These are phyloP conservation scores for Rutstroemia sydowiana DNA, from an alignment of 2,329 filamentous ascomycete genomes.

Conservation along the genomic window DNA sequence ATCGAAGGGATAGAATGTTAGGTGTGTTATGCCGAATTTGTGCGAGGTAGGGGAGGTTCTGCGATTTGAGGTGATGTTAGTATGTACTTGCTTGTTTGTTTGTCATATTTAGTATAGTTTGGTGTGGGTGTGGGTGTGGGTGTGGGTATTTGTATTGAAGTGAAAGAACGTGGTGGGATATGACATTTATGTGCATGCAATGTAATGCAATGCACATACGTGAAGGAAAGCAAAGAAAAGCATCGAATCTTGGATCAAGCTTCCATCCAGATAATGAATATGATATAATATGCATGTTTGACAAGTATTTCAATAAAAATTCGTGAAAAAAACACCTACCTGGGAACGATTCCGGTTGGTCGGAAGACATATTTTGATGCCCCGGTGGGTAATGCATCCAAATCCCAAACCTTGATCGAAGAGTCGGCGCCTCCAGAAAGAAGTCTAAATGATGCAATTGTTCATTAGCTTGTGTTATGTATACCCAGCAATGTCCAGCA, in stretches of 20 bases:
- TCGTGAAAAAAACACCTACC: conserved; percentile 27
- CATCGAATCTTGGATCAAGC: too few species aligned
- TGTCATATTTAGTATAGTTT: too few species aligned
- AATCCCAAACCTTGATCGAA: conserved; percentile 79
- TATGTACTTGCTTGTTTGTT: too few species aligned
- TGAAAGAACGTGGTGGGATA: background rate
- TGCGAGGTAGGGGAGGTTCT: conserved; percentile 39
- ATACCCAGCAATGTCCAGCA: too few species aligned
- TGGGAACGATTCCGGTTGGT: conserved; percentile 45
- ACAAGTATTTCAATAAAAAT: background rate
- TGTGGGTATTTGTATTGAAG: background rate
- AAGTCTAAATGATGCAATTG: conserved; percentile 47
- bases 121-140: background rate
- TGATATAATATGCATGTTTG: too few species aligned
- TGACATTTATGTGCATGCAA: too few species aligned
- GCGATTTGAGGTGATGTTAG: too few species aligned
- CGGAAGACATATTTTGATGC: conserved; percentile 40
- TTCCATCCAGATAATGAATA: too few species aligned
- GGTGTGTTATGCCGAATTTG: conserved; percentile 65
- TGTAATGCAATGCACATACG: too few species aligned
- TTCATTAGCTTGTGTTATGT: conserved; percentile 7
- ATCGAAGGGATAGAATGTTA: conserved; percentile 75
- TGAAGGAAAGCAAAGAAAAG: too few species aligned
- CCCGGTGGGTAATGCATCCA: conserved; percentile 49
- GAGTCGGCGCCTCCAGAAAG: conserved; percentile 82